Conservation (phyloP, 179 eudicot genomes). For the Amaranthus tricolor region DNA sequence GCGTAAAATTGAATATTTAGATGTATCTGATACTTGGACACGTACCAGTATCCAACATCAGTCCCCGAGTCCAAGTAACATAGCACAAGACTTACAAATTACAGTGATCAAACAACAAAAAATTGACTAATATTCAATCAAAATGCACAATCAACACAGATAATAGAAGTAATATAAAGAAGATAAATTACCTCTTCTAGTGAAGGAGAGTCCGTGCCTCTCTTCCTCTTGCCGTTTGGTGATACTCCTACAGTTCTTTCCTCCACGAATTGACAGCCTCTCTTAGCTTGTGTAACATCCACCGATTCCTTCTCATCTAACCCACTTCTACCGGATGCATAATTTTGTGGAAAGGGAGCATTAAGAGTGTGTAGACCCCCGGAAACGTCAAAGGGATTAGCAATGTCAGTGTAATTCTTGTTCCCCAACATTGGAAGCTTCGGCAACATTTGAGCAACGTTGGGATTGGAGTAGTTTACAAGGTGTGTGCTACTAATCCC, state of each 20-base stretch:
- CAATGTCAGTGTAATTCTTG: conserved; percentile 63
- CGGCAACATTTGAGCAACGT: conserved; percentile 56
- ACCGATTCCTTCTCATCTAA: conserved; percentile 22
- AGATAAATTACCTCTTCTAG: conserved; percentile 45
- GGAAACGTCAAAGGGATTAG: conserved; percentile 46
- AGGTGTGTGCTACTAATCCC: conserved; percentile 41
- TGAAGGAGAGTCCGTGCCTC: conserved; percentile 46
- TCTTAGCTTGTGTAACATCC: conserved; percentile 33
- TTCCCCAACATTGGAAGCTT: conserved; percentile 53
- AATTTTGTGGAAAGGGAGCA: conserved; percentile 25
- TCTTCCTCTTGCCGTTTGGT: conserved; percentile 64
- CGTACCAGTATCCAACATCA: too few relatives aligned
- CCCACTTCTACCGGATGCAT: conserved; percentile 18
- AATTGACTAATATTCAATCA: conserved; percentile 3
- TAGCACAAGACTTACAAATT: too few relatives aligned
- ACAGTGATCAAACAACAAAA: background rate
- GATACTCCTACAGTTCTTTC: conserved; percentile 45
- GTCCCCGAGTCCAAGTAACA: too few relatives aligned
- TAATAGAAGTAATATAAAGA: background rate
- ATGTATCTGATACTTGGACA: too few relatives aligned
- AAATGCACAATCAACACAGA: background rate
- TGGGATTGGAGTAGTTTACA: conserved; percentile 49
- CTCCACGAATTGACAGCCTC: conserved; percentile 41
- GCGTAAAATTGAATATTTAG: too few relatives aligned
- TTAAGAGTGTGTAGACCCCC: conserved; percentile 39